Evolutionary conservation across 306 rosid genomes (phyloP).

Genomic region (Canavalia gladiata): DNA sequence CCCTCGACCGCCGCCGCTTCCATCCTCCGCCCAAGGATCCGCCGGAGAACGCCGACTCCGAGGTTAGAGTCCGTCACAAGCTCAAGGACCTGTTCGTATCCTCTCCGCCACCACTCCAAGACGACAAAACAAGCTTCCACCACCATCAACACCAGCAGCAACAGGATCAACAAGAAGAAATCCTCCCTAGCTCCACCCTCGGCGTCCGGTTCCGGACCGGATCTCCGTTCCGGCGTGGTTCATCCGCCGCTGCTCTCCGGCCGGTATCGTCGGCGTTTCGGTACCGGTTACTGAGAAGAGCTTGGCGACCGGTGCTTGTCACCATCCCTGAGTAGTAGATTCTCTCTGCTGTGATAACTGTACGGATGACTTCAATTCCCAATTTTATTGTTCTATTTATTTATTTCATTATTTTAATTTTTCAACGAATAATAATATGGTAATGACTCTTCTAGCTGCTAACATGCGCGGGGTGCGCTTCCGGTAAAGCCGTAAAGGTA

Average conservation of each 20-base stretch:
- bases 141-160: slow-evolving; percentile 9
- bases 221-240: slow-evolving; percentile 53
- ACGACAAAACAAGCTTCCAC: slow-evolving; percentile 50
- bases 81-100: slow-evolving; percentile 86
- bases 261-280: slow-evolving; percentile 77
- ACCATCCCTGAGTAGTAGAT: slow-evolving; percentile 75
- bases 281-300: slow-evolving; percentile 75
- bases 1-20: slow-evolving; percentile 64
- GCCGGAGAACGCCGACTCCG: slow-evolving; percentile 41
- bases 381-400: slow-evolving; percentile 29
- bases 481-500: background rate
- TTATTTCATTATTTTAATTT: slow-evolving; percentile 31
- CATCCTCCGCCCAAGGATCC: slow-evolving; percentile 50
- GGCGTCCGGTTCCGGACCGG: slow-evolving; percentile 41
- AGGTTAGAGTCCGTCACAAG: slow-evolving; percentile 69
- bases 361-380: slow-evolving; percentile 50
- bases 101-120: slow-evolving; percentile 70
- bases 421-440: slow-evolving; percentile 9
- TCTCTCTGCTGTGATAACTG: slow-evolving; percentile 43
- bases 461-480: slow-evolving; percentile 44
- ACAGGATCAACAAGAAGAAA: slow-evolving; percentile 42
- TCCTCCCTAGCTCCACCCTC: slow-evolving; percentile 45
- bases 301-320: slow-evolving; percentile 88
- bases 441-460: slow-evolving; percentile 9
- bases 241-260: slow-evolving; percentile 57